Evolutionary conservation across 129 eudicot genomes (phyloP).

Genomic region (Chrysanthemum makinoi): DNA sequence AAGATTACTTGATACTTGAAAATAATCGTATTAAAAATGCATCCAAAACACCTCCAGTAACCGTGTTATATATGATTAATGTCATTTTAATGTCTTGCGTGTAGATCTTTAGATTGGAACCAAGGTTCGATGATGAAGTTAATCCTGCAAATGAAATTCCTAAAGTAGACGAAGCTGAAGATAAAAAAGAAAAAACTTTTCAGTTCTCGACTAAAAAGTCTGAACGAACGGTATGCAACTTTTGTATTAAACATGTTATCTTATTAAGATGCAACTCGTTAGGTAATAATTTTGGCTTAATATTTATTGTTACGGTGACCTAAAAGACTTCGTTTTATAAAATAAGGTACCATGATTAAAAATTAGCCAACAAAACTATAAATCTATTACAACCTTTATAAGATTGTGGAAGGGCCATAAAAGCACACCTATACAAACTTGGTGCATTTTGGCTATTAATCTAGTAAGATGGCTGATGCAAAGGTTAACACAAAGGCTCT

Average conservation of each 20-base stretch:
- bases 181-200: slow-evolving; percentile 15
- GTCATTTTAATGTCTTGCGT: neutral
- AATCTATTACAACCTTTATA: no score
- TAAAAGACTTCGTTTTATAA: neutral
- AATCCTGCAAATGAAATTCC: slow-evolving; percentile 11
- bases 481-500: slow-evolving; percentile 48
- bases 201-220: slow-evolving; percentile 33
- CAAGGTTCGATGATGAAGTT: slow-evolving; percentile 27
- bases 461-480: no score
- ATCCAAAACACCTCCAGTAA: no score
- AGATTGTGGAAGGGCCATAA: no score
- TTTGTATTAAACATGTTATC: neutral
- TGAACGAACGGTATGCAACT: slow-evolving; percentile 28
- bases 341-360: no score
- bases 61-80: neutral
- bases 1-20: no score
- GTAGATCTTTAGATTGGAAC: slow-evolving; percentile 46
- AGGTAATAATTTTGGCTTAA: neutral
- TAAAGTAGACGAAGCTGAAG: slow-evolving; percentile 24
- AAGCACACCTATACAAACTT: no score
- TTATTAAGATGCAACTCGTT: neutral
- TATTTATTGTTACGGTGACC: neutral
- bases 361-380: no score
- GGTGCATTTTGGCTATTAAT: no score
- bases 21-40: no score